These are phyloP conservation scores for Alnus rubra DNA, from an alignment of 306 rosid species.

Conservation along the genomic window DNA sequence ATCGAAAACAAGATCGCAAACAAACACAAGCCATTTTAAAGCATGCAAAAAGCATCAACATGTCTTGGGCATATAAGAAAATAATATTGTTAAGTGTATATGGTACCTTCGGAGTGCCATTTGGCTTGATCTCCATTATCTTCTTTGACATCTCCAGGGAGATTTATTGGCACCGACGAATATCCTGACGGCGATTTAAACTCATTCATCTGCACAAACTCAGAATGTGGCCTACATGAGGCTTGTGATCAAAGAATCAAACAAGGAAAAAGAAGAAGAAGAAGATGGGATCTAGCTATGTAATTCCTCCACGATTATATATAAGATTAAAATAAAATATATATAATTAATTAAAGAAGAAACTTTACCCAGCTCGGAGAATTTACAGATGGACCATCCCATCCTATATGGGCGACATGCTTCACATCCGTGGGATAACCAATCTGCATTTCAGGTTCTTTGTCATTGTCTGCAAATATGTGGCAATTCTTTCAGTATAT, in stretches of 20 bases:
- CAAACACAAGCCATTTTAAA: too few relatives aligned
- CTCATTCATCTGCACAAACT: constrained; percentile 63
- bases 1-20: too few relatives aligned
- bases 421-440: constrained; percentile 91
- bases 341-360: not conserved
- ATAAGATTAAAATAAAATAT: not conserved
- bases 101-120: constrained; percentile 36
- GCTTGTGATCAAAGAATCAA: not conserved
- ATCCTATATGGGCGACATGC: constrained; percentile 94
- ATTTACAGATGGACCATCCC: constrained; percentile 80
- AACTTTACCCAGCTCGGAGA: constrained; percentile 80
- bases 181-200: constrained; percentile 37
- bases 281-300: too few relatives aligned
- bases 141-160: constrained; percentile 25
- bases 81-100: not conserved
- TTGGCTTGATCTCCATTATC: constrained; percentile 3
- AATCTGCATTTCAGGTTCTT: constrained; percentile 75
- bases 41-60: not conserved
- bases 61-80: not conserved
- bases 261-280: not conserved
- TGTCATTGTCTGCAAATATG: constrained; percentile 57
- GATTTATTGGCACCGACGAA: constrained; percentile 41
- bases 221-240: constrained; percentile 9
- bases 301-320: not conserved
- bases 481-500: not conserved